Percentiles rank a stretch among this genome's conserved stretches.
Evolutionary conservation across 805 yeast genomes (phyloP).

Genomic region (Candida xiaguanensis): DNA sequence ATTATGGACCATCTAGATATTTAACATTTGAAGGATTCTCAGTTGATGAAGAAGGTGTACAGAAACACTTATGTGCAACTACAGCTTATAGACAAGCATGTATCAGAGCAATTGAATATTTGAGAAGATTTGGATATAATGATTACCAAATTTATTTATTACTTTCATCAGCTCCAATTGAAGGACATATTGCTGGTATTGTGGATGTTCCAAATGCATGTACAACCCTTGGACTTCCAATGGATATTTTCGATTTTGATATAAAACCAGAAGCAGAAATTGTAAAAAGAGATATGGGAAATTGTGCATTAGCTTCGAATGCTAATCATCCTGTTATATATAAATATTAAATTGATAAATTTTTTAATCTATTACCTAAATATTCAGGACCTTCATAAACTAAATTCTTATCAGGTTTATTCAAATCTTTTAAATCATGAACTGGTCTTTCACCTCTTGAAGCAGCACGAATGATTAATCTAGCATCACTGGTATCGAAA

Average conservation of each 20-base stretch:
- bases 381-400: slow-evolving; percentile 12
- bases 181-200: slow-evolving; percentile 50
- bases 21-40: slow-evolving; percentile 52
- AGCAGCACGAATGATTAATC: slow-evolving; percentile 36
- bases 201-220: slow-evolving; percentile 53
- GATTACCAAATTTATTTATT: slow-evolving; percentile 49
- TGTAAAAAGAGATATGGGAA: slow-evolving; percentile 25
- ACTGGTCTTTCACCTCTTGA: slow-evolving; percentile 41
- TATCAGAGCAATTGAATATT: slow-evolving; percentile 46
- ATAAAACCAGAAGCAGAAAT: slow-evolving; percentile 35
- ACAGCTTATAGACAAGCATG: slow-evolving; percentile 52
- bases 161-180: slow-evolving; percentile 46
- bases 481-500: slow-evolving; percentile 27
- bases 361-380: slow-evolving; percentile 7
- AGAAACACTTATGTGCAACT: slow-evolving; percentile 43
- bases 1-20: slow-evolving; percentile 47
- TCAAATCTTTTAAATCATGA: slow-evolving; percentile 32
- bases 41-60: slow-evolving; percentile 46
- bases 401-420: slow-evolving; percentile 21
- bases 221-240: slow-evolving; percentile 48
- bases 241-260: slow-evolving; percentile 51
- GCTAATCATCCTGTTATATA: slow-evolving; percentile 13
- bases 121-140: slow-evolving; percentile 47
- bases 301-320: slow-evolving; percentile 34
- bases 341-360: slow-evolving; percentile 4